These are phyloP conservation scores for Mycena floridula DNA, from an alignment of 768 basidiomycete genomes.

Conservation along the genomic window DNA sequence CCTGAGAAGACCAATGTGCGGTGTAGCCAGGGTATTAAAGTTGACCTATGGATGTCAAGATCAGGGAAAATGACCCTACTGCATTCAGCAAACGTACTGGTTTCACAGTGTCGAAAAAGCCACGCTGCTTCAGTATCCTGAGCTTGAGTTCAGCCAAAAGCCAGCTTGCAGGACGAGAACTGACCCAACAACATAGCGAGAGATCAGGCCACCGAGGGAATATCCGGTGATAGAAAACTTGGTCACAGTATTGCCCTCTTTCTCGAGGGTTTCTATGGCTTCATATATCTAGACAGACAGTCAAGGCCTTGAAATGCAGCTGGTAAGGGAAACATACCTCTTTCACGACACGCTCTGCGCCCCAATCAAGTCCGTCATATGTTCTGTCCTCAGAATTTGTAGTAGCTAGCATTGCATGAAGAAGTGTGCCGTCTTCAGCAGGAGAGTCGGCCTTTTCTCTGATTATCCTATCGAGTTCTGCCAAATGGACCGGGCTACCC, in stretches of 20 bases:
- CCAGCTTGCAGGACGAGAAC: conserved; percentile 28
- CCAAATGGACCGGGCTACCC: conserved; percentile 67
- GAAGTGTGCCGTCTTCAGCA: conserved; percentile 30
- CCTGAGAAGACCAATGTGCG: conserved; percentile 50
- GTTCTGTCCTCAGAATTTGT: conserved; percentile 62
- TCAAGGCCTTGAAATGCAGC: not conserved
- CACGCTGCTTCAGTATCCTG: conserved; percentile 3
- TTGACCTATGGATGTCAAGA: conserved; percentile 25
- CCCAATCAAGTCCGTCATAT: conserved; percentile 84
- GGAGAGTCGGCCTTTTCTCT: conserved; percentile 31
- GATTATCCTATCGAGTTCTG: conserved; percentile 49
- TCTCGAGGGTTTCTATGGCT: conserved; percentile 46
- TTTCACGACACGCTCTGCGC: conserved; percentile 71
- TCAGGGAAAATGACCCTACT: no score
- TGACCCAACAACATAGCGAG: conserved; percentile 72
- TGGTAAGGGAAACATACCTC: conserved; percentile 47
- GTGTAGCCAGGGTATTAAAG: conserved; percentile 61
- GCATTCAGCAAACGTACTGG: conserved; percentile 23
- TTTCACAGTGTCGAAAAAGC: conserved; percentile 45
- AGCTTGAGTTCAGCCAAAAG: not conserved
- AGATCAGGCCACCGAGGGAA: conserved; percentile 73
- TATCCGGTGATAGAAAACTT: conserved; percentile 77
- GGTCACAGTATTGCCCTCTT: conserved; percentile 50
- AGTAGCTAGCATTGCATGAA: conserved; percentile 61
- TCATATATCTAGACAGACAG: conserved; percentile 40